Evolutionary conservation across 208 protist genomes (phyloP), one percentile per base, ranked within the genome.

Genomic region (Leishmania arabica): DNA sequence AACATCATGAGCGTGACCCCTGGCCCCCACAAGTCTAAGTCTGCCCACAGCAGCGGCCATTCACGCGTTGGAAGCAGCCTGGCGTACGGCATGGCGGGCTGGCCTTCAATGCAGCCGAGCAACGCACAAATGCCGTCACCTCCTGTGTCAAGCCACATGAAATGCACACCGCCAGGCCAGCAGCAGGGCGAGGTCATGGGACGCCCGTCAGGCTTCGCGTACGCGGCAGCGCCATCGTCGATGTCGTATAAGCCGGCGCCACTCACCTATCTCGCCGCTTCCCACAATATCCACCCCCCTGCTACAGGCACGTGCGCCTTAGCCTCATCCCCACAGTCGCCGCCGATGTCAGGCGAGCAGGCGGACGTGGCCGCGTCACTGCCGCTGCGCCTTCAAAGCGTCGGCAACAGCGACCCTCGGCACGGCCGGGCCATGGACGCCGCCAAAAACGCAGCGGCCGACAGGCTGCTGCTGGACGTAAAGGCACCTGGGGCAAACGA

Each of bases 191-290:
- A 71, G 24, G 66, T 13, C 49, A 58, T 58, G 24, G 71, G 47
- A 75, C 27, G n/a, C 31, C 49, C 49, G 13, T 40, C 71, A 31
- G 71, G 51, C 71, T 75, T 37, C n/a, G 51, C 71, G 40, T 71
- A 71, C 66, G 66, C 40, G 24, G 15, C 66, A 47, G 66, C 66
- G 34, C 2, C 34, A 37, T 69, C 34, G 58, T 24, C 58, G 6
- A 69, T 69, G 64, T 17, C 64, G n/a, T 69, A 42, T 24, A 37
- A 37, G 17, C 64, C 0, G 11, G 64, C 13, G 42, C 19, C 37
- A 15, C 66, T 42, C 40, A 17, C 19, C 37, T 49, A 49, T 49
- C 40, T 51, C 37, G 66, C 66, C 40, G 11, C 34, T 49, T 51
- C 21, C 49, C 21, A 49, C 40, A 71, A 51, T 27, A 31, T 3